A percentile compares a stretch with the other conserved stretches of the same genome.
phyloP scores from a whole-genome alignment of 202 grass and related monocot genomes.

The Schoenoplectus tabernaemontani region DNA sequence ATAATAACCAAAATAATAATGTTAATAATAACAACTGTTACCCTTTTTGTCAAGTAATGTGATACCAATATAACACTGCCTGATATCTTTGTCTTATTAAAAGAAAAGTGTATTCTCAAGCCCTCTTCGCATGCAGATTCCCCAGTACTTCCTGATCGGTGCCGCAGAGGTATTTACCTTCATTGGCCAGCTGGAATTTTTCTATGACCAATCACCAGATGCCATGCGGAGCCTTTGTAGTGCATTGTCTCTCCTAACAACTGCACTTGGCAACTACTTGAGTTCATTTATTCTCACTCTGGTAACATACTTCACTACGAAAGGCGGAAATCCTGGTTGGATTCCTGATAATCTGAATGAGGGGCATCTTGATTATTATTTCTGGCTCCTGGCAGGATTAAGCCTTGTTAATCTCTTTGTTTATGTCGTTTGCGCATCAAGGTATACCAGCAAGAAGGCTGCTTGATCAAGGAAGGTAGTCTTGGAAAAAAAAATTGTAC shows the following conservation, averaged over 20 bases:
- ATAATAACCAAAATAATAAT: neutral
- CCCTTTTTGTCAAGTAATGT: neutral
- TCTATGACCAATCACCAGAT: conserved; percentile 78
- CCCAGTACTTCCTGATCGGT: conserved; percentile 76
- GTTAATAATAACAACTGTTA: neutral
- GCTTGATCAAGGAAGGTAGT: conserved; percentile 27
- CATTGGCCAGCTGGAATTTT: conserved; percentile 65
- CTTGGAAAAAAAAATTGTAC: conserved; percentile 13
- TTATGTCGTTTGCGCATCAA: conserved; percentile 49
- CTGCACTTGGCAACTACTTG: conserved; percentile 56
- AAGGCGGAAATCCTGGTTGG: conserved; percentile 60
- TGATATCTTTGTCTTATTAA: neutral
- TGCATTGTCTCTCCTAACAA: conserved; percentile 59
- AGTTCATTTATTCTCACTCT: conserved; percentile 68
- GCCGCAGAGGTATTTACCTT: conserved; percentile 74
- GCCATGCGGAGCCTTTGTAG: conserved; percentile 87
- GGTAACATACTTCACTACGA: conserved; percentile 58
- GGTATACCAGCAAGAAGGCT: conserved; percentile 71
- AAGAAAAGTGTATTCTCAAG: neutral
- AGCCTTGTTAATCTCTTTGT: conserved; percentile 57
- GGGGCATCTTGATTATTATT: conserved; percentile 75
- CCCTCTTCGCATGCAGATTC: conserved; percentile 25
- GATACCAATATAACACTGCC: neutral
- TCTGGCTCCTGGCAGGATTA: conserved; percentile 74
- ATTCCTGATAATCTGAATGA: conserved; percentile 83